Conservation (phyloP, 805 yeast species). For the Wickerhamiella kurtzmanii region DNA sequence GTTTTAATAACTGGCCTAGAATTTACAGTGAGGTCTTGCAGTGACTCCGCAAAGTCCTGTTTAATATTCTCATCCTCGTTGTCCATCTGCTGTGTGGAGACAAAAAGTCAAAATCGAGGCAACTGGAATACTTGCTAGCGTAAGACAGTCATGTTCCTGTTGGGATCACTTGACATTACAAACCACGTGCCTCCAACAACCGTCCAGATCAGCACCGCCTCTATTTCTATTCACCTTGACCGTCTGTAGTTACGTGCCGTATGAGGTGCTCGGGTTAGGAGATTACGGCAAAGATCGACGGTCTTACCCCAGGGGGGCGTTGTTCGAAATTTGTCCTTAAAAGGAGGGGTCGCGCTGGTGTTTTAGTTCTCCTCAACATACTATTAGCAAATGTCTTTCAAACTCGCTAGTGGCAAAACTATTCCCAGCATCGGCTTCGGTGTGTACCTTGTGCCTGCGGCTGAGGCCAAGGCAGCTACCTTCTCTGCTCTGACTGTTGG, state of each 20-base stretch:
- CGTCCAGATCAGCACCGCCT: too few relatives aligned
- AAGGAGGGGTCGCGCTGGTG: neutral
- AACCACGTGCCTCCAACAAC: too few relatives aligned
- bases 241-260: neutral
- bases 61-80: slow-evolving; percentile 23
- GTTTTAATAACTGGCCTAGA: slow-evolving; percentile 81
- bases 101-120: neutral
- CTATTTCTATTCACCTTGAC: too few relatives aligned
- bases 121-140: too few relatives aligned
- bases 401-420: neutral
- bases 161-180: too few relatives aligned
- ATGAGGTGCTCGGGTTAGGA: neutral
- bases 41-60: slow-evolving; percentile 56
- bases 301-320: neutral
- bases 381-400: neutral
- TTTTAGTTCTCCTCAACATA: neutral
- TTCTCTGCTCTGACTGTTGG: slow-evolving; percentile 47
- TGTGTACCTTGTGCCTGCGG: slow-evolving; percentile 17
- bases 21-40: slow-evolving; percentile 70
- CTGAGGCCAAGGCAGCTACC: slow-evolving; percentile 28
- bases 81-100: neutral
- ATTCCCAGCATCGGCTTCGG: slow-evolving; percentile 22
- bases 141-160: neutral
- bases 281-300: neutral
- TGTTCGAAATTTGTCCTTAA: neutral